Evolutionary conservation across 1,139 yeast species (phyloP).

Genomic region (Komagataea norvegica): DNA sequence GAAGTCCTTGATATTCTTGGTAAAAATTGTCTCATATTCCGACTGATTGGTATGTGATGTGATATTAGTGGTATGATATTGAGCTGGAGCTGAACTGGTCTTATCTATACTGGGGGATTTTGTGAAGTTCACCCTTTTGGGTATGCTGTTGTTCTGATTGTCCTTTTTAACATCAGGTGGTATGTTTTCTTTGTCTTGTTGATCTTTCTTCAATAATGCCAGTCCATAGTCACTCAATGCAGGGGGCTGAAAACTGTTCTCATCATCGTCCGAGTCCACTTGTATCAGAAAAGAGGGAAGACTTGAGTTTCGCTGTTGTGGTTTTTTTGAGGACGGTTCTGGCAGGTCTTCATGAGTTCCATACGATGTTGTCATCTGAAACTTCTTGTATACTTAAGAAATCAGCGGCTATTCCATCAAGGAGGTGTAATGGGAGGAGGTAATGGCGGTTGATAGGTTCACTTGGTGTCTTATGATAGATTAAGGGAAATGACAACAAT

Average conservation of each 20-base stretch:
- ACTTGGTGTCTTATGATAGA: no score
- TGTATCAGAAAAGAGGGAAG: conserved; percentile 8
- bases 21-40: conserved; percentile 24
- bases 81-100: conserved; percentile 3
- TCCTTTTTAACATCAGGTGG: not conserved
- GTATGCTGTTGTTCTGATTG: conserved; percentile 4
- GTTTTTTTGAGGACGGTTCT: not conserved
- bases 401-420: no score
- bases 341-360: conserved; percentile 1
- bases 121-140: conserved; percentile 23
- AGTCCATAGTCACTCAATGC: conserved; percentile 56
- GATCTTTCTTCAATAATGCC: conserved; percentile 34
- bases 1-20: conserved; percentile 14
- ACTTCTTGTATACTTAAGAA: not conserved
- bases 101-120: conserved; percentile 12
- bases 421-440: no score
- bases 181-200: conserved; percentile 14
- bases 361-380: conserved; percentile 3
- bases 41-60: conserved; percentile 19
- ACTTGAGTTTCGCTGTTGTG: not conserved
- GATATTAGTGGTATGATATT: conserved; percentile 15
- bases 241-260: conserved; percentile 55
- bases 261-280: conserved; percentile 39
- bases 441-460: no score
- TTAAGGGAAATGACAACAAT: no score